Evolutionary conservation across 2,329 filamentous ascomycete species (phyloP).

Genomic region (Samsoniella hepiali): DNA sequence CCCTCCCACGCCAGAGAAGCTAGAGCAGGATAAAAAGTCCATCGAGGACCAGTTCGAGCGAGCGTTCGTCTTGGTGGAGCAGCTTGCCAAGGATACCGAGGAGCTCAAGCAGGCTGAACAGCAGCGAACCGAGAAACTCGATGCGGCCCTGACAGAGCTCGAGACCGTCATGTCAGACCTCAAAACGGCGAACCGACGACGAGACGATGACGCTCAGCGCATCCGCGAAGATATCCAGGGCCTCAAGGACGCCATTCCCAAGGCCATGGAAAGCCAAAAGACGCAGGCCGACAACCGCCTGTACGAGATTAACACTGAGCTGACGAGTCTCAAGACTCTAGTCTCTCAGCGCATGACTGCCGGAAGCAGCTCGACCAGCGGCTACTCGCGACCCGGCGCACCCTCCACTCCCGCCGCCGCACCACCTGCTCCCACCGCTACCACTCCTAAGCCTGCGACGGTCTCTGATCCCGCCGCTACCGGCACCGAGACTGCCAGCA

Average conservation of each 20-base stretch:
- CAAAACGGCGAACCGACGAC: conserved; percentile 73
- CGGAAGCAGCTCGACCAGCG: conserved; percentile 25
- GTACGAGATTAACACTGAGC: conserved; percentile 79
- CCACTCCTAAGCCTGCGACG: conserved; percentile 19
- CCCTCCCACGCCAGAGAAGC: conserved; percentile 86
- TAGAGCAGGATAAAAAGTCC: conserved; percentile 89
- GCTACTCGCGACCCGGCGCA: conserved; percentile 6
- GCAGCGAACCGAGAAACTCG: conserved; percentile 76
- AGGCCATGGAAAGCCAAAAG: conserved; percentile 83
- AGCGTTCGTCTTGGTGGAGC: conserved; percentile 87
- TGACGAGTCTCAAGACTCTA: conserved; percentile 89
- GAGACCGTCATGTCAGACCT: conserved; percentile 79
- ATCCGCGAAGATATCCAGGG: conserved; percentile 82
- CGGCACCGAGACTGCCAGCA: conserved; percentile 24
- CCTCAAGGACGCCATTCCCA: conserved; percentile 81
- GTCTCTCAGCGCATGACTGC: conserved; percentile 61
- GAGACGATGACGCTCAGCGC: conserved; percentile 83
- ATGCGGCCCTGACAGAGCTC: conserved; percentile 76
- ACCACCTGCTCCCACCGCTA: conserved; percentile 6
- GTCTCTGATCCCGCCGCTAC: conserved; percentile 23
- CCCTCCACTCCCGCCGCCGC: conserved; percentile 3
- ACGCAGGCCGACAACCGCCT: conserved; percentile 76
- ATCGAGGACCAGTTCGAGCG: conserved; percentile 93
- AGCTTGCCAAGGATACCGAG: conserved; percentile 85
- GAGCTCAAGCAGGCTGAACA: conserved; percentile 84